Base-by-base conservation (phyloP, 805 yeast genomes). In the Teunomyces panamensis region DNA sequence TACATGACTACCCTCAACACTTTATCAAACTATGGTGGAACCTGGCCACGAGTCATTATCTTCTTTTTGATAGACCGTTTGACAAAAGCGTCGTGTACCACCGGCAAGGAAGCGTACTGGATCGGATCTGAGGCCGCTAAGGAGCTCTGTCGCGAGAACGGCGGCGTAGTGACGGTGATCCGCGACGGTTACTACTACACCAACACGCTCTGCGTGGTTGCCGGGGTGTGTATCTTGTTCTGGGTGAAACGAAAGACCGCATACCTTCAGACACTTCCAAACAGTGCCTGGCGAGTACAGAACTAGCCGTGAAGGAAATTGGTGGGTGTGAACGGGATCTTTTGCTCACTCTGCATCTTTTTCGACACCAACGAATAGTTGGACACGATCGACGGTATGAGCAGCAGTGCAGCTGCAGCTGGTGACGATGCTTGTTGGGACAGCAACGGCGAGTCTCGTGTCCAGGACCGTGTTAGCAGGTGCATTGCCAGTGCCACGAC, bases 1-100 rank as follows among this genome's bases (percentile, higher is more conserved):
- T 94, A 94, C 65, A 92, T 94, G 98, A 94, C 99, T 0, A 84
- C 96, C 0, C 73, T 94, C 49, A 94, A 94, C 66, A 94, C 99
- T 0, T 73, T 94, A 42, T 83, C 95, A 36, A 94, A 94, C 63
- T 76, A 92, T 49, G 99, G 99, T 20, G 99, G 99, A 9, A 94
- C 95, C 39, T 94, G 99, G 99, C 99, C 99, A 1, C 77, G 89
- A 46, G 71, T 89, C n/a, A 71, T 94, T 29, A 84, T 92, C 1
- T 77, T 90, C 55, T 80, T 75, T 49, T 74, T 90, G 66, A 92
- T 94, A 47, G 97, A 92, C 67, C 78, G 74, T 55, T 79, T 90
- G 56, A 87, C 97, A 0, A 57, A 67, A 3, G 81, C 90, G 1
- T 63, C 73, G 28, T 92, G 98, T 67, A 55, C 65, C 7, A 62